Evolutionary conservation across 345 rosid species (phyloP).

Genomic region (Acer saccharum): DNA sequence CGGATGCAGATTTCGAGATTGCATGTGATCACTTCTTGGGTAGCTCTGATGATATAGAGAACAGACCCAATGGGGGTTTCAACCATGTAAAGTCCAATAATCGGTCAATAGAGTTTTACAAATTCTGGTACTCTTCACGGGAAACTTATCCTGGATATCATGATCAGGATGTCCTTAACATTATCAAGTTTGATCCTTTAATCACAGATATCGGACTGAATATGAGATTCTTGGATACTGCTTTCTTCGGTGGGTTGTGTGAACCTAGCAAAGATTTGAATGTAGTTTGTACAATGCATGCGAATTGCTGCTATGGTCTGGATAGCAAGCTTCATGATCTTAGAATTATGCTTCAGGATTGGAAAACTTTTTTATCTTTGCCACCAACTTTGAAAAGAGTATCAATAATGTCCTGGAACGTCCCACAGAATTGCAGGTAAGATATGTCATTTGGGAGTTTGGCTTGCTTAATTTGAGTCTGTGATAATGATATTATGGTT

Average conservation of each 20-base stretch:
- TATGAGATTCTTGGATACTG: conserved; percentile 75
- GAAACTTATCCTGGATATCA: conserved; percentile 57
- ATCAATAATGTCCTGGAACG: conserved; percentile 56
- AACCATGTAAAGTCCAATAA: conserved; percentile 67
- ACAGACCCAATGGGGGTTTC: conserved; percentile 81
- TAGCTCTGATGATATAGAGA: conserved; percentile 43
- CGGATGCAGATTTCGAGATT: conserved; percentile 74
- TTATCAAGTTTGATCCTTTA: conserved; percentile 56
- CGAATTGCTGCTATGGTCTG: conserved; percentile 84
- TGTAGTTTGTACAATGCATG: conserved; percentile 82
- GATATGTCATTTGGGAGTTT: not conserved
- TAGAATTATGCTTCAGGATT: conserved; percentile 75
- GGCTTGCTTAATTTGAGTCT: not conserved
- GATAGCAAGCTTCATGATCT: conserved; percentile 79
- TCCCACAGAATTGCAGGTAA: conserved; percentile 88
- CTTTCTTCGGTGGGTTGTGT: conserved; percentile 82
- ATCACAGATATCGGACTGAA: conserved; percentile 49
- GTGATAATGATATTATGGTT: not conserved
- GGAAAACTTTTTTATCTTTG: conserved; percentile 61
- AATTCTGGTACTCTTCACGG: conserved; percentile 74
- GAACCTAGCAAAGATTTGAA: conserved; percentile 82
- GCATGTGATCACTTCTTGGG: conserved; percentile 82
- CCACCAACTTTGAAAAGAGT: conserved; percentile 53
- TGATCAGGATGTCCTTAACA: conserved; percentile 80
- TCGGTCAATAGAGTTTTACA: conserved; percentile 74